Evolutionary conservation across 129 eudicot species (phyloP).

Genomic region (Lonicera japonica): DNA sequence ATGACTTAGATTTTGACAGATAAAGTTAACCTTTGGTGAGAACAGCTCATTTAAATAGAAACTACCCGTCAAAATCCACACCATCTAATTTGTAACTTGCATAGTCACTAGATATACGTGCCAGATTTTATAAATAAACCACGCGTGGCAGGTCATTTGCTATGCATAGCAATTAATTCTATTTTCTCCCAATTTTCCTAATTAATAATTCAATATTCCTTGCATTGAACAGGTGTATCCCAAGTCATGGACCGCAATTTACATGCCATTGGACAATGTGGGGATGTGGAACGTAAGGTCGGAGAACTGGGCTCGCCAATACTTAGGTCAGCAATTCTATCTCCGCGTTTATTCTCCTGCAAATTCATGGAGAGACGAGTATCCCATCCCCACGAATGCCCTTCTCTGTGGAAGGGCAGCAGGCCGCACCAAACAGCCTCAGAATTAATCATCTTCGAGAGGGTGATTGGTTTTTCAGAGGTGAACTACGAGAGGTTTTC

Average conservation of each 20-base stretch:
- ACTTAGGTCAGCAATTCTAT: conserved; percentile 73
- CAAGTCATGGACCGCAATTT: conserved; percentile 65
- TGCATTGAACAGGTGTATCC: conserved; percentile 48
- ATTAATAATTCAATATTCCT: not conserved
- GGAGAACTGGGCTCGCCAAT: conserved; percentile 66
- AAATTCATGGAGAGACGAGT: conserved; percentile 50
- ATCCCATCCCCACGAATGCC: conserved; percentile 32
- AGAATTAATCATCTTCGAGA: conserved; percentile 4
- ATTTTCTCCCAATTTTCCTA: no score
- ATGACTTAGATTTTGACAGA: no score
- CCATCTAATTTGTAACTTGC: no score
- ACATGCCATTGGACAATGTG: conserved; percentile 67
- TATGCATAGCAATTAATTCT: no score
- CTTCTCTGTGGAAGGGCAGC: conserved; percentile 34
- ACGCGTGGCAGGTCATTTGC: no score
- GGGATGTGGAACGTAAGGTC: conserved; percentile 78
- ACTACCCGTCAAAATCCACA: no score
- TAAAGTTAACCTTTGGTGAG: no score
- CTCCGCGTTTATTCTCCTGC: conserved; percentile 61
- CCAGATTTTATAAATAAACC: no score
- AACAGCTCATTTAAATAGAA: no score
- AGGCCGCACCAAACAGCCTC: conserved; percentile 20
- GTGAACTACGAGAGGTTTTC: not conserved
- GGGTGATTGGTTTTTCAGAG: conserved; percentile 17
- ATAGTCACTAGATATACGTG: no score